Percentiles rank a stretch among this genome's conserved stretches.
Evolutionary conservation across 495 filamentous ascomycete species (phyloP).

Genomic region (Chaetomium fimeti): DNA sequence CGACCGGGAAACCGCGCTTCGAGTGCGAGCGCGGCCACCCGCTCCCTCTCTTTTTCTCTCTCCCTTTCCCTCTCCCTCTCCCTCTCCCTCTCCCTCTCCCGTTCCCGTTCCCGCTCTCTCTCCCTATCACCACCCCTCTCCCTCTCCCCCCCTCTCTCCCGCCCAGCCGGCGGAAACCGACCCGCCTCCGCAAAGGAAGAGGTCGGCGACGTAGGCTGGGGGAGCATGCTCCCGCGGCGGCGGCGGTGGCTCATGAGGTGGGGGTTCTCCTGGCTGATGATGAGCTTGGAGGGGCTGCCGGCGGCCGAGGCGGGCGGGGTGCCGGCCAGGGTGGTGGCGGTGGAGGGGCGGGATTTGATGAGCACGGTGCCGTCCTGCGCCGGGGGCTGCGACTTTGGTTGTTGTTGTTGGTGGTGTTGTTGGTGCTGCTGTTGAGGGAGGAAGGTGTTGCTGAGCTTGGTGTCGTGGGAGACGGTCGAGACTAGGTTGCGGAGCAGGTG

Average conservation of each 20-base stretch:
- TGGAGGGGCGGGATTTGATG: constrained; percentile 37
- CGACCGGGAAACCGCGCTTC: constrained; percentile 51
- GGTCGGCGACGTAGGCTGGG: background rate
- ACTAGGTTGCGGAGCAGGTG: constrained; percentile 73
- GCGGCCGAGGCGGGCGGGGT: constrained; percentile 30
- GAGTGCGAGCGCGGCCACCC: constrained; percentile 43
- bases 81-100: constrained; percentile 2
- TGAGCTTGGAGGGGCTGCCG: constrained; percentile 56
- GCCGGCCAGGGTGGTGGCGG: constrained; percentile 33
- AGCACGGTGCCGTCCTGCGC: constrained; percentile 41
- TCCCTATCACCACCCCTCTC: background rate
- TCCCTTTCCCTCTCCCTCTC: constrained; percentile 14
- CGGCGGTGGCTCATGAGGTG: constrained; percentile 75
- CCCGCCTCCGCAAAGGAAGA: background rate
- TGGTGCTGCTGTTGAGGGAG: constrained; percentile 21
- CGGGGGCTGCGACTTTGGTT: background rate
- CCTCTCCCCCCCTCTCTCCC: background rate
- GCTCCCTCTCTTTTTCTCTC: constrained; percentile 42
- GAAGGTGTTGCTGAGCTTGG: constrained; percentile 42
- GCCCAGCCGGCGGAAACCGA: background rate
- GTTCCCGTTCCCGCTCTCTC: background rate
- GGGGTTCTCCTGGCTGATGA: constrained; percentile 79
- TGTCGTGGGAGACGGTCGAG: constrained; percentile 42
- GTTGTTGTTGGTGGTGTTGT: background rate
- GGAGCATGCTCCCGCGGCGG: constrained; percentile 57